Evolutionary conservation across 176 grass and related monocot species (phyloP).

Genomic region (Alopecurus myosuroides): DNA sequence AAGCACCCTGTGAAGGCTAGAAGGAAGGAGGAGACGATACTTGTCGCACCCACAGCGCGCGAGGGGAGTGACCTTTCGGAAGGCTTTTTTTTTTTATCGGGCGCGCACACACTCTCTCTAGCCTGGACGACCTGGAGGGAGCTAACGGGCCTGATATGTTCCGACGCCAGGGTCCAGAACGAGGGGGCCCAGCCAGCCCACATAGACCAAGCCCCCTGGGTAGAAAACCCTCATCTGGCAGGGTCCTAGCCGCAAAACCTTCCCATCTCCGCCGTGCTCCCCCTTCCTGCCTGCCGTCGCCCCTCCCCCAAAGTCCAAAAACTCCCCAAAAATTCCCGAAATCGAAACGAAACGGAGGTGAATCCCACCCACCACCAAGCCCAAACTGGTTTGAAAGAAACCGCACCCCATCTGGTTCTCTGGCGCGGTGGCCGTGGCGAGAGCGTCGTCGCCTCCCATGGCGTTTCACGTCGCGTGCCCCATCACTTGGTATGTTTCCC

Average conservation of each 20-base stretch:
- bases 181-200: not conserved
- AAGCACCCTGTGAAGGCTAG: too few species aligned
- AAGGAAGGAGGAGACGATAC: too few species aligned
- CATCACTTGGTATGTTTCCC: conserved; percentile 58
- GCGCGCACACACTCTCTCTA: too few species aligned
- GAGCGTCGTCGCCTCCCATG: conserved; percentile 30
- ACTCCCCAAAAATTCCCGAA: not conserved
- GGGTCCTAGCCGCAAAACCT: not conserved
- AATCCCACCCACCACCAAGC: not conserved
- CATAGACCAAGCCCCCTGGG: not conserved
- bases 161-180: not conserved
- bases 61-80: too few species aligned
- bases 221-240: not conserved
- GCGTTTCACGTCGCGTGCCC: conserved; percentile 91
- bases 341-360: not conserved
- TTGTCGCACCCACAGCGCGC: too few species aligned
- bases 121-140: too few species aligned
- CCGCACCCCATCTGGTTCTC: not conserved
- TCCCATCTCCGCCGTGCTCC: not conserved
- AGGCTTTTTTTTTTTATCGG: too few species aligned
- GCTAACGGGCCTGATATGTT: not conserved
- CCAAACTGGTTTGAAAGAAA: not conserved
- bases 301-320: conserved; percentile 23
- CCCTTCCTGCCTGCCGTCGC: conserved; percentile 7
- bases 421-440: not conserved